Conservation (phyloP, 371 early-diverging fungal genomes). For the Modicella reniformis region DNA sequence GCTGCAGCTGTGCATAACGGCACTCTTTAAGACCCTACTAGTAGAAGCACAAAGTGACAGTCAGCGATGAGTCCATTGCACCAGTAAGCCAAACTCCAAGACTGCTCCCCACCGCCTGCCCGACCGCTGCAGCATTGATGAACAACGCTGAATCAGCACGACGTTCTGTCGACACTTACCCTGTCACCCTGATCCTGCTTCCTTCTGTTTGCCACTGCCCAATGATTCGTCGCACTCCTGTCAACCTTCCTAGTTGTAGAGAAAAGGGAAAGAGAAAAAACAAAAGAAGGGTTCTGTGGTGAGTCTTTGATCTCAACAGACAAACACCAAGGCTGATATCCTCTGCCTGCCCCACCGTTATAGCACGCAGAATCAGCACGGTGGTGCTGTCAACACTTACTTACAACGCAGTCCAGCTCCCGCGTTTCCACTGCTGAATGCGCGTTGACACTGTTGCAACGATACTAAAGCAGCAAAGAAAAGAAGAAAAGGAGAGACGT, state of each 20-base stretch:
- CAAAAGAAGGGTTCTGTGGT: neutral
- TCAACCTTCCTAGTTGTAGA: neutral
- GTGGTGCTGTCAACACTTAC: slow-evolving; percentile 10
- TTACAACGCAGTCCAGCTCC: slow-evolving; percentile 7
- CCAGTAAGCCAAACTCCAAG: too few species aligned
- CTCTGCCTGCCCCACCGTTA: slow-evolving; percentile 2
- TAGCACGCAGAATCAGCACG: slow-evolving; percentile 6
- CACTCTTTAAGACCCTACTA: too few species aligned
- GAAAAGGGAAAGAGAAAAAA: slow-evolving; percentile 4
- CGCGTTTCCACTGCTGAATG: slow-evolving; percentile 6
- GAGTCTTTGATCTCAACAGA: slow-evolving; percentile 1
- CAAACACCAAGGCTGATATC: neutral
- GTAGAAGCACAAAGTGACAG: too few species aligned
- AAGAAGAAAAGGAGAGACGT: neutral
- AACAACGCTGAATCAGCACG: neutral
- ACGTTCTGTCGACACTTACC: neutral
- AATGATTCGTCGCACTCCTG: neutral
- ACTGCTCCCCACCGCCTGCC: neutral
- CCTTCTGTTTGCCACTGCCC: neutral
- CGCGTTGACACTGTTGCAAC: slow-evolving; percentile 5
- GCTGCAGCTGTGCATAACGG: too few species aligned
- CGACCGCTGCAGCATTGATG: neutral
- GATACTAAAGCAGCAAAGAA: neutral
- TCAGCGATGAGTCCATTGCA: too few species aligned
- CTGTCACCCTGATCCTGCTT: neutral